Conservation (phyloP, 176 grass and related monocot species). For the Zizania latifolia region DNA sequence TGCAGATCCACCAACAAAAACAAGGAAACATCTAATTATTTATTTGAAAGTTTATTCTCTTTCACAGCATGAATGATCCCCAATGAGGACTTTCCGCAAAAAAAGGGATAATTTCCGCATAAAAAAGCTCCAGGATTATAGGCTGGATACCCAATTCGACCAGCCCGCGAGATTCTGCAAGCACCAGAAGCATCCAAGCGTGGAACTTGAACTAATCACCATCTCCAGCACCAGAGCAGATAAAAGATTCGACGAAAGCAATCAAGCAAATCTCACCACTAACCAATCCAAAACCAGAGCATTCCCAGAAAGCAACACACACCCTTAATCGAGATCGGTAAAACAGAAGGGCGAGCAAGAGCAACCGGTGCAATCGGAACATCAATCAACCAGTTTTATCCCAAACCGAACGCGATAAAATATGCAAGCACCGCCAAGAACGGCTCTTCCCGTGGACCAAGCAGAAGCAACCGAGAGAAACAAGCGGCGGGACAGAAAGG, state of each 20-base stretch:
- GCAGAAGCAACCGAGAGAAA: neutral
- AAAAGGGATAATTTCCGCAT: slow-evolving; percentile 5
- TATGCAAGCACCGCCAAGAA: neutral
- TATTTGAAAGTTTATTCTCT: neutral
- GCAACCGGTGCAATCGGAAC: neutral
- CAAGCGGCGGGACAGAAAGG: neutral
- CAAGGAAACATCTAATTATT: slow-evolving; percentile 1
- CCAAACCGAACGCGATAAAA: neutral
- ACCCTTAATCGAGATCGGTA: too few relatives aligned
- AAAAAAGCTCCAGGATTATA: slow-evolving; percentile 14
- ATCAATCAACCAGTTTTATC: too few relatives aligned
- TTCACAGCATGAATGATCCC: slow-evolving; percentile 25
- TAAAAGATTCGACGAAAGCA: neutral
- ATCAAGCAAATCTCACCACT: neutral
- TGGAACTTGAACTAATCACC: slow-evolving; percentile 1
- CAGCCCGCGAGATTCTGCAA: slow-evolving; percentile 27
- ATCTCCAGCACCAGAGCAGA: slow-evolving; percentile 1
- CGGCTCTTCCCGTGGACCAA: neutral
- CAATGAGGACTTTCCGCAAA: neutral
- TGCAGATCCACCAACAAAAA: neutral
- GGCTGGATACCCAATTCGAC: neutral
- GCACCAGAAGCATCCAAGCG: slow-evolving; percentile 21
- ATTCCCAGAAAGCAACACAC: too few relatives aligned
- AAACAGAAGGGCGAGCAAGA: neutral
- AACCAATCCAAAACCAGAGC: neutral